Conservation (phyloP, 169 alveolate genomes). For the Plasmodium knowlesi region DNA sequence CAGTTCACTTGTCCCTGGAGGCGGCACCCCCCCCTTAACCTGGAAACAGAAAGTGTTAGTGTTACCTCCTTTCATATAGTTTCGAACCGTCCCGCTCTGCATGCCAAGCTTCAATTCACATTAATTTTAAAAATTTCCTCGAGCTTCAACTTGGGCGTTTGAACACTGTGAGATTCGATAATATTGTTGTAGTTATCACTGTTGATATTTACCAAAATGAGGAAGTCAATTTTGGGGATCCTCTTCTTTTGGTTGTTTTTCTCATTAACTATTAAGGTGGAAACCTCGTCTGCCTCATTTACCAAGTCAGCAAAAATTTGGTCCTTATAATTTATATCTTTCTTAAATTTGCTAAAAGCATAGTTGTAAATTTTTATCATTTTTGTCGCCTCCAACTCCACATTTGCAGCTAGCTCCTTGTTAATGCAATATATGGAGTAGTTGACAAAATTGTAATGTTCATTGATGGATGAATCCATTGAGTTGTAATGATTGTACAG, state of each 20-base stretch:
- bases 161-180: slow-evolving; percentile 53
- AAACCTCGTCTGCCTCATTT: slow-evolving; percentile 54
- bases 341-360: slow-evolving; percentile 47
- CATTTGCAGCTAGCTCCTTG: slow-evolving; percentile 62
- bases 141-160: slow-evolving; percentile 55
- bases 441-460: slow-evolving; percentile 50
- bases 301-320: slow-evolving; percentile 30
- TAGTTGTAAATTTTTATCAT: slow-evolving; percentile 56
- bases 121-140: slow-evolving; percentile 70
- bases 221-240: slow-evolving; percentile 39
- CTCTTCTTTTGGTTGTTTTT: slow-evolving; percentile 42
- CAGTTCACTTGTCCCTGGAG: background rate
- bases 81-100: background rate
- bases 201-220: slow-evolving; percentile 37
- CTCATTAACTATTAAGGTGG: slow-evolving; percentile 47
- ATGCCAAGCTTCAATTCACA: background rate
- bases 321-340: slow-evolving; percentile 44
- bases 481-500: slow-evolving; percentile 48
- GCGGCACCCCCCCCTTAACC: too few relatives aligned
- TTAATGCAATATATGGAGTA: slow-evolving; percentile 63
- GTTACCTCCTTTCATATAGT: background rate
- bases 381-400: slow-evolving; percentile 61
- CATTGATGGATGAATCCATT: slow-evolving; percentile 27
- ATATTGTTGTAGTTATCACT: slow-evolving; percentile 61
- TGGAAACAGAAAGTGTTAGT: background rate